These are phyloP conservation scores for Umbellularia californica DNA, from an alignment of 164 flowering plant species.

Conservation along the genomic window DNA sequence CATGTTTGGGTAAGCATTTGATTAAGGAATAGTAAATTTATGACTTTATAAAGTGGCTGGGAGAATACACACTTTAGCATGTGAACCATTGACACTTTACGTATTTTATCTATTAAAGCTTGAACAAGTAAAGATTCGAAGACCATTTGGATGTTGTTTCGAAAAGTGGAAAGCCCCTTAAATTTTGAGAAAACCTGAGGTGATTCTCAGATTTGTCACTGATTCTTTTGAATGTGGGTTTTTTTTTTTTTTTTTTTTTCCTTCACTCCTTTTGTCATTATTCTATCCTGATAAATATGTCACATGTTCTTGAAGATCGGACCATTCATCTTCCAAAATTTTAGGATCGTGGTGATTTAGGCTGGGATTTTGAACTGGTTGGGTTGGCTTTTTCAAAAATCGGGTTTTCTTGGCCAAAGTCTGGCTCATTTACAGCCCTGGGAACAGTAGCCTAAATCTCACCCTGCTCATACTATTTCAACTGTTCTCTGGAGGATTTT, in stretches of 20 bases:
- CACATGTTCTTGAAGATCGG: background rate
- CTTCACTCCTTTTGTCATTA: too few relatives aligned
- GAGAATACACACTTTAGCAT: background rate
- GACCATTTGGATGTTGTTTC: background rate
- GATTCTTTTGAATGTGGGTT: background rate
- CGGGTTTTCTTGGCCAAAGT: background rate
- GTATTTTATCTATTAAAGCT: background rate
- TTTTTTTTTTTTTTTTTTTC: too few relatives aligned
- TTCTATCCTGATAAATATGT: too few relatives aligned
- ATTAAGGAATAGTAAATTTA: background rate
- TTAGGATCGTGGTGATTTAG: background rate
- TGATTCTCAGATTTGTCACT: background rate
- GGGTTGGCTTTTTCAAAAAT: background rate
- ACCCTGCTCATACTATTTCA: background rate
- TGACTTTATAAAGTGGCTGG: background rate
- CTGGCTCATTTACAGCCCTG: background rate
- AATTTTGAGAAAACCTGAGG: background rate
- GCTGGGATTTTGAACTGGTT: too few relatives aligned
- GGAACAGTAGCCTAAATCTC: background rate
- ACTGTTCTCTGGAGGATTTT: background rate
- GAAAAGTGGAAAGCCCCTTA: background rate
- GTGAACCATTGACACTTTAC: background rate
- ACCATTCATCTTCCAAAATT: background rate
- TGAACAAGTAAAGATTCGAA: background rate
- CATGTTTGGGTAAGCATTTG: conserved; percentile 1